Base-by-base conservation (phyloP, 2,329 filamentous ascomycete species). In the Cladosporium sp. region DNA sequence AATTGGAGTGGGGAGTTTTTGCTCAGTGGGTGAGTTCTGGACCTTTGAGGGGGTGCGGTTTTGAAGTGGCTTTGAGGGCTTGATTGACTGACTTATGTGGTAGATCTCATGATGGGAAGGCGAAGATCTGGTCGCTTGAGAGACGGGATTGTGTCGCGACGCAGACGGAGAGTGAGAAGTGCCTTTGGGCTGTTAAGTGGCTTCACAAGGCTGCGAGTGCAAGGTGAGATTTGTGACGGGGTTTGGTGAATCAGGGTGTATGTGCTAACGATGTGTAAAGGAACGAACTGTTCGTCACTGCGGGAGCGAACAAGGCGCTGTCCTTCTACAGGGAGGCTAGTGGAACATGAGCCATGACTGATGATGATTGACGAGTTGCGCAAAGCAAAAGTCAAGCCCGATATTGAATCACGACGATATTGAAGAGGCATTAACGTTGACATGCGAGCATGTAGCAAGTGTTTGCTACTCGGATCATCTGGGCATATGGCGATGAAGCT, bases 81-180 rank as follows among this genome's bases (percentile, higher is more conserved):
- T 42, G 84, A 87, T 1, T 3, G 2, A 34, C 44, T 47, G 17
- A 47, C 34, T 13, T n/a, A 7, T 15, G 1, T 2, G 18, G 5
- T 34, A 47, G 44, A 19, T 44, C 49, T 4, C 89, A 95, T 68
- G 91, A 97, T 64, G 92, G 93, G 32, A 96, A 95, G 69, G 89
- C 88, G 54, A 96, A 96, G 70, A 88, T 97, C 24, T 99, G 93
- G 93, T 92, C 89, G 24, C 81, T 96, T 53, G 90, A 96, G 61
- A 81, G 84, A 29, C 80, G 83, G 51, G 78, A 79, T 4, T 97
- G 93, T 65, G 93, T 99, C 39, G 90, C 92, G 11, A 99, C 93
- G 8, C 89, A 96, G 66, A 91, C 86, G 52, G 91, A 97, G 73
- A 90, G 88, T 5, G 91, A 92, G 56, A 87, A 88, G 70, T 65